phyloP scores from a whole-genome alignment of 257 asterid species.

The Dorcoceras hygrometricum region DNA sequence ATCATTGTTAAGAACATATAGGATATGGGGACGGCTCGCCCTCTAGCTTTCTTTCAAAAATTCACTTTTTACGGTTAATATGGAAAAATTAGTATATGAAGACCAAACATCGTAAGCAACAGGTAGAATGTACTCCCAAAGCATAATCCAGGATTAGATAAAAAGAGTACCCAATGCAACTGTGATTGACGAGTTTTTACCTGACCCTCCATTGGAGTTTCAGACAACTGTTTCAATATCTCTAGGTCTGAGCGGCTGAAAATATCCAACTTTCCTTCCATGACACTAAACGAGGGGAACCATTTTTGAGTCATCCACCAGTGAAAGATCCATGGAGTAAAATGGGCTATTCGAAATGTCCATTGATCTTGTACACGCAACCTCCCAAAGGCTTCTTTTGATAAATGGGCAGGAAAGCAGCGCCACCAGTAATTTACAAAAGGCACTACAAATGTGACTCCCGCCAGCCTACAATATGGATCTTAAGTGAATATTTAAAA shows the following conservation, averaged over 20 bases:
- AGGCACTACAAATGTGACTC: conserved; percentile 78
- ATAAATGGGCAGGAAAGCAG: conserved; percentile 50
- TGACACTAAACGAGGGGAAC: conserved; percentile 55
- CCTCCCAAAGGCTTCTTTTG: conserved; percentile 35
- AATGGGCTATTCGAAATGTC: conserved; percentile 58
- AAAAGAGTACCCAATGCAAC: too few relatives aligned
- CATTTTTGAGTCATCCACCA: conserved; percentile 92
- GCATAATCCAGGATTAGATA: background rate
- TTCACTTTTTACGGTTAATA: background rate
- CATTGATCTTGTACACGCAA: conserved; percentile 42
- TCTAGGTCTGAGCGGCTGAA: conserved; percentile 58
- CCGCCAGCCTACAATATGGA: conserved; percentile 49
- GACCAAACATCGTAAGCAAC: background rate
- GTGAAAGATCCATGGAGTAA: conserved; percentile 69
- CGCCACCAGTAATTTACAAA: conserved; percentile 74
- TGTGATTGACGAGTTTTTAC: conserved; percentile 28
- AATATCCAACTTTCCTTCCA: conserved; percentile 41
- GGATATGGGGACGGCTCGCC: too few relatives aligned
- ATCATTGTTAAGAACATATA: too few relatives aligned
- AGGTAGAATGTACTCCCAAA: background rate
- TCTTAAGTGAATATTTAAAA: background rate
- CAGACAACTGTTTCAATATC: conserved; percentile 41
- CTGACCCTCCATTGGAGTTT: conserved; percentile 46
- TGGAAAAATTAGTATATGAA: background rate
- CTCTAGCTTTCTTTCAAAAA: too few relatives aligned